Evolutionary conservation across 31 red algal species (phyloP).

Genomic region (Porphyra umbilicalis): DNA sequence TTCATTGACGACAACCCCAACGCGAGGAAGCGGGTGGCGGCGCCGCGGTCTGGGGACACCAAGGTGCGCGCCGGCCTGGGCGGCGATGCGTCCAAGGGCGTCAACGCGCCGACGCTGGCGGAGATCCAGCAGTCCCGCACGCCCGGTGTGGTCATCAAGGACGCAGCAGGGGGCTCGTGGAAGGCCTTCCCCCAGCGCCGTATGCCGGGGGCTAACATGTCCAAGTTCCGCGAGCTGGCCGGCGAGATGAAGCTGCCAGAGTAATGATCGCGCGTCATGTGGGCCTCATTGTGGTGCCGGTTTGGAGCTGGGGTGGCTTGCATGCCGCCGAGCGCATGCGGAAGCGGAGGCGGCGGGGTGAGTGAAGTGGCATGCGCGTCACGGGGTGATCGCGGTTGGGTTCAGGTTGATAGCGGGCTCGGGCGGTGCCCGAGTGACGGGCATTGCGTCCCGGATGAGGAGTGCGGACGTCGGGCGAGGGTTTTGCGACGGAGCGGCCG

Average conservation of each 20-base stretch:
- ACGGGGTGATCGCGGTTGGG: too few relatives aligned
- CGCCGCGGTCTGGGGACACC: slow-evolving; percentile 8
- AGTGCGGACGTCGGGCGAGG: too few relatives aligned
- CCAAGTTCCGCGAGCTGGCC: slow-evolving; percentile 35
- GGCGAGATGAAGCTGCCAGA: slow-evolving; percentile 20
- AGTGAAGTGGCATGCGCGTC: too few relatives aligned
- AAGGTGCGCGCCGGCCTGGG: slow-evolving; percentile 29
- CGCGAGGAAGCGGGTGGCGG: not conserved
- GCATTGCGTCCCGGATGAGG: too few relatives aligned
- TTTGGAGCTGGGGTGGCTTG: too few relatives aligned
- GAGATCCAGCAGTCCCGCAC: slow-evolving; percentile 20
- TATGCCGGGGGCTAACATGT: slow-evolving; percentile 71
- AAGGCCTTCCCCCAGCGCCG: slow-evolving; percentile 33
- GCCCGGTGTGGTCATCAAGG: not conserved
- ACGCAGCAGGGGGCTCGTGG: slow-evolving; percentile 13
- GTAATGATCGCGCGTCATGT: too few relatives aligned
- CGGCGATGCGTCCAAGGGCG: not conserved
- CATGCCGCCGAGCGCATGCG: too few relatives aligned
- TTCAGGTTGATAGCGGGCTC: too few relatives aligned
- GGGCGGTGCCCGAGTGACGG: too few relatives aligned
- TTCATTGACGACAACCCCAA: slow-evolving; percentile 1
- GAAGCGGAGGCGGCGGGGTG: too few relatives aligned
- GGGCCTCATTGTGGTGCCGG: too few relatives aligned
- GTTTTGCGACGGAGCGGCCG: too few relatives aligned
- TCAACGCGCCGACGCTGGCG: slow-evolving; percentile 31